These are phyloP conservation scores for Combretum micranthum DNA, from an alignment of 345 rosid species.

Conservation along the genomic window DNA sequence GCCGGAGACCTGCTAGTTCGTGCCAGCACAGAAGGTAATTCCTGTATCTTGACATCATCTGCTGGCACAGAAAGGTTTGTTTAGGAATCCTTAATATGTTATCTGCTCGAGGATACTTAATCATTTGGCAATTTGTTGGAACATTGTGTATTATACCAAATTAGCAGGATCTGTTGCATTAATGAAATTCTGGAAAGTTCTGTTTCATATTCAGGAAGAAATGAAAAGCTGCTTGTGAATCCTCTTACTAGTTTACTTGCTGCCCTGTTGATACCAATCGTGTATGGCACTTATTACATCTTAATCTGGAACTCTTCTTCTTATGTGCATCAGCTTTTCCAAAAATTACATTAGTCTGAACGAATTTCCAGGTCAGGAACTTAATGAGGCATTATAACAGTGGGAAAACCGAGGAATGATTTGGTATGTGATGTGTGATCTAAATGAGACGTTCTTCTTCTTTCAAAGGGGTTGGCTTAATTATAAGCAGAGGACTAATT, in stretches of 20 bases:
- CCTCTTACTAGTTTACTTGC: background rate
- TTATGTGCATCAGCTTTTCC: too few relatives aligned
- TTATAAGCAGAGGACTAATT: too few relatives aligned
- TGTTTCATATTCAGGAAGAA: slow-evolving; percentile 7
- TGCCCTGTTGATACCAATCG: background rate
- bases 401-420: too few relatives aligned
- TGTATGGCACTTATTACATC: too few relatives aligned
- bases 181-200: slow-evolving; percentile 1
- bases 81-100: background rate
- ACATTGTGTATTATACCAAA: slow-evolving; percentile 12
- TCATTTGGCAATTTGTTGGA: slow-evolving; percentile 13
- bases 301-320: too few relatives aligned
- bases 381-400: too few relatives aligned
- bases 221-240: background rate
- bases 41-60: slow-evolving; percentile 13
- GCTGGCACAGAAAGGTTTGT: slow-evolving; percentile 2
- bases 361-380: too few relatives aligned
- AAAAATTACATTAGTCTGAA: too few relatives aligned
- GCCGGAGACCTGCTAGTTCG: too few relatives aligned
- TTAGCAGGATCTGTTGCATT: background rate
- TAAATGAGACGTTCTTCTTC: too few relatives aligned
- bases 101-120: background rate
- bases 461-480: too few relatives aligned
- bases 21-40: background rate
- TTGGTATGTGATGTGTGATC: too few relatives aligned